Conservation (phyloP, 2,329 filamentous ascomycete species). For the Epichloe sp. region DNA sequence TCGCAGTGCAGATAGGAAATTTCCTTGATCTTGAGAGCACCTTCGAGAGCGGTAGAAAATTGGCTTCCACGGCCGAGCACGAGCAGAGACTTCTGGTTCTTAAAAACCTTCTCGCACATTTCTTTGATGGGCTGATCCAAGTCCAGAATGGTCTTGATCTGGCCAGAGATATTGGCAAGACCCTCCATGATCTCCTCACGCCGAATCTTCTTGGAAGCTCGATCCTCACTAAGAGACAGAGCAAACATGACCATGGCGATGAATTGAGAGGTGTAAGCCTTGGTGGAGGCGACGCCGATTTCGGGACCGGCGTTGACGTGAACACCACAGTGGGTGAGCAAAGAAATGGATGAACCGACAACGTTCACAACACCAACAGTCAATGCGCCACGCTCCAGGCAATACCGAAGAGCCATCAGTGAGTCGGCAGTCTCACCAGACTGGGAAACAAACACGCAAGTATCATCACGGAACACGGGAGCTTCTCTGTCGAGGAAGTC, state of each 20-base stretch:
- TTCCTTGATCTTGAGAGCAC: constrained; percentile 98
- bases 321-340: constrained; percentile 98
- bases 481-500: constrained; percentile 96
- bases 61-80: constrained; percentile 91
- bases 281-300: constrained; percentile 97
- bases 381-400: constrained; percentile 89
- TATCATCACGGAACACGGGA: constrained; percentile 98
- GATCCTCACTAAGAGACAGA: constrained; percentile 88
- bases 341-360: constrained; percentile 94
- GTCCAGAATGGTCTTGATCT: constrained; percentile 85
- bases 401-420: constrained; percentile 92
- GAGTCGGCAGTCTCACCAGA: constrained; percentile 98
- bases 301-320: constrained; percentile 98
- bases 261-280: constrained; percentile 98
- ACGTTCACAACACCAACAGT: constrained; percentile 98
- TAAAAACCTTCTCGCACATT: constrained; percentile 82
- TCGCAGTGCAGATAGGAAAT: constrained; percentile 99
- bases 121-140: constrained; percentile 91
- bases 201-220: constrained; percentile 82
- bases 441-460: constrained; percentile 96
- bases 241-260: constrained; percentile 99
- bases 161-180: constrained; percentile 70
- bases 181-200: constrained; percentile 95
- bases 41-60: constrained; percentile 93
- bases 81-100: constrained; percentile 92